phyloP scores from a whole-genome alignment of 495 filamentous ascomycete genomes.

The Patellaria atrata region DNA sequence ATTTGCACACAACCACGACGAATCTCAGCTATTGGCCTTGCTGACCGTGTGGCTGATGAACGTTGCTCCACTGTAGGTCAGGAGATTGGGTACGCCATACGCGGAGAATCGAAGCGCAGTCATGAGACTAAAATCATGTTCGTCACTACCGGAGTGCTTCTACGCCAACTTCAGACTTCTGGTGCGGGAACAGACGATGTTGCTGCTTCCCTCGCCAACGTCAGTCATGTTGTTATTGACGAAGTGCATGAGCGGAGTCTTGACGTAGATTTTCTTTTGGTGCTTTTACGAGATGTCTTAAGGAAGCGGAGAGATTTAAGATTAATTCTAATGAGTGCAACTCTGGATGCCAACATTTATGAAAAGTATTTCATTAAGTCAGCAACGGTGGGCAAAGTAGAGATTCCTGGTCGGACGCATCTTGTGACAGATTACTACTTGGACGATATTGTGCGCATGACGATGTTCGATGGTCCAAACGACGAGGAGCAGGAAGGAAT shows the following conservation, averaged over 20 bases:
- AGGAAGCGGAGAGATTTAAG: constrained; percentile 65
- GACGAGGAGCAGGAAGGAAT: constrained; percentile 20
- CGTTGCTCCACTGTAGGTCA: constrained; percentile 67
- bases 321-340: constrained; percentile 96
- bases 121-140: constrained; percentile 80
- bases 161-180: constrained; percentile 76
- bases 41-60: constrained; percentile 88
- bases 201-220: constrained; percentile 57
- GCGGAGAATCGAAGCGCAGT: constrained; percentile 68
- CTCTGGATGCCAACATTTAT: constrained; percentile 80
- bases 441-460: constrained; percentile 72
- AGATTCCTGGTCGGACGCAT: constrained; percentile 79
- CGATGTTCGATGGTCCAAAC: constrained; percentile 42
- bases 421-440: constrained; percentile 84
- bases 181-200: constrained; percentile 64
- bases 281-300: constrained; percentile 74
- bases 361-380: constrained; percentile 63
- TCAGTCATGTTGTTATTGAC: constrained; percentile 91
- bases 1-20: constrained; percentile 90
- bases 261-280: constrained; percentile 88
- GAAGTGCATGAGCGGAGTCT: constrained; percentile 94
- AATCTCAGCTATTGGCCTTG: constrained; percentile 86
- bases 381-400: constrained; percentile 55
- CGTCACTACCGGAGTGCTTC: constrained; percentile 90
- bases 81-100: constrained; percentile 89